Percentiles rank a stretch among this genome's conserved stretches.
Evolutionary conservation across 2,329 filamentous ascomycete species (phyloP).

Genomic region (Ascochyta pisi): DNA sequence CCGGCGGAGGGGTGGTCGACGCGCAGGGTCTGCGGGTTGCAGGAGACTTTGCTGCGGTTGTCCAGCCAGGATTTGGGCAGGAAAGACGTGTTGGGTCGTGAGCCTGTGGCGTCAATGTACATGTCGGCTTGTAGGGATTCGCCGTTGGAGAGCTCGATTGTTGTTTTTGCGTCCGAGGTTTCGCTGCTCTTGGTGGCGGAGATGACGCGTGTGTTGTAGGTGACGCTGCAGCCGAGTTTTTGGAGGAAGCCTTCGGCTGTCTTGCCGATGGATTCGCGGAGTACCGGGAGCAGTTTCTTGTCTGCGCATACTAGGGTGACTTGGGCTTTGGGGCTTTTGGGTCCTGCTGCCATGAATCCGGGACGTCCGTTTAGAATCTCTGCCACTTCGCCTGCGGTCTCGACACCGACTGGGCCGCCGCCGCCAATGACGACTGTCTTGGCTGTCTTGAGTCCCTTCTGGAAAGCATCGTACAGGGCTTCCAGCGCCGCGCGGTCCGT

Average conservation of each 20-base stretch:
- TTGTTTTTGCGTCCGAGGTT: slow-evolving; percentile 51
- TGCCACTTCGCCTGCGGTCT: slow-evolving; percentile 59
- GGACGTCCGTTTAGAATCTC: slow-evolving; percentile 51
- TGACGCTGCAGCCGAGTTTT: slow-evolving; percentile 56
- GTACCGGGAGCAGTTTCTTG: slow-evolving; percentile 53
- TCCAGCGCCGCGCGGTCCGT: slow-evolving; percentile 41
- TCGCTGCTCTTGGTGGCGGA: slow-evolving; percentile 34
- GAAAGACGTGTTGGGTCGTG: slow-evolving; percentile 60
- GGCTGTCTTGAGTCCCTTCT: slow-evolving; percentile 47
- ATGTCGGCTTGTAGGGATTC: slow-evolving; percentile 58
- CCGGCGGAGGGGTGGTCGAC: slow-evolving; percentile 53
- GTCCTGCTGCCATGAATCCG: slow-evolving; percentile 46
- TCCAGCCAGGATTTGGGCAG: slow-evolving; percentile 59
- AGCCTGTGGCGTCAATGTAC: slow-evolving; percentile 62
- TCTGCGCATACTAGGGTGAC: slow-evolving; percentile 56
- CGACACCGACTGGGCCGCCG: slow-evolving; percentile 59
- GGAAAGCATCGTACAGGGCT: slow-evolving; percentile 46
- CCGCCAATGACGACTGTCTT: slow-evolving; percentile 57
- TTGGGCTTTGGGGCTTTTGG: slow-evolving; percentile 49
- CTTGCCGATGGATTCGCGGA: slow-evolving; percentile 52
- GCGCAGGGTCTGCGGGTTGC: slow-evolving; percentile 57
- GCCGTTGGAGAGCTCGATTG: slow-evolving; percentile 54
- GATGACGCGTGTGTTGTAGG: slow-evolving; percentile 49
- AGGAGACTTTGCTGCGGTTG: slow-evolving; percentile 56
- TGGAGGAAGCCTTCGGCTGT: slow-evolving; percentile 58